phyloP scores from a whole-genome alignment of 2,329 filamentous ascomycete genomes.

The Penicillium decumbens region DNA sequence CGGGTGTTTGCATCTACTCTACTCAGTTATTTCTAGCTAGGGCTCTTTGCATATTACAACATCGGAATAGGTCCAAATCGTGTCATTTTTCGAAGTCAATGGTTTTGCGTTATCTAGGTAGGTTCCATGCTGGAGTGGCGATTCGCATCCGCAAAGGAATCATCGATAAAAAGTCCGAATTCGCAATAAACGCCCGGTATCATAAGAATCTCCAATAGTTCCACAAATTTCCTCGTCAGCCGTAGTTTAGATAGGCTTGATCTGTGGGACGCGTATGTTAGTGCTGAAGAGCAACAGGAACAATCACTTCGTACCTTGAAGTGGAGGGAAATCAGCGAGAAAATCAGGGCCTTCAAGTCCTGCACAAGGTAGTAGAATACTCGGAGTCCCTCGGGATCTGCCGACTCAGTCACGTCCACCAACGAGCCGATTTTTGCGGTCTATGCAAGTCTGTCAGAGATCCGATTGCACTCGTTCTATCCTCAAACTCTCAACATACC shows the following conservation, averaged over 20 bases:
- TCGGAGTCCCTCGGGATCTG: slow-evolving; percentile 88
- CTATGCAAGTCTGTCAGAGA: slow-evolving; percentile 44
- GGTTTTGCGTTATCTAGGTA: slow-evolving; percentile 6
- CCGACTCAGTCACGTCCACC: slow-evolving; percentile 92
- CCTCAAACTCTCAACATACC: slow-evolving; percentile 47
- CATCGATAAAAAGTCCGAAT: slow-evolving; percentile 12
- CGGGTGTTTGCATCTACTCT: neutral
- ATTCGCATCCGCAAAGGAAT: slow-evolving; percentile 8
- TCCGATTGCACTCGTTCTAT: neutral
- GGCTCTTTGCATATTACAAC: neutral
- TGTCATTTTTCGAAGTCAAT: neutral
- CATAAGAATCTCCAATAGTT: slow-evolving; percentile 13
- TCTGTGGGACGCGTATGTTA: slow-evolving; percentile 34
- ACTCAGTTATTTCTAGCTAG: neutral
- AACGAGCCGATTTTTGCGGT: slow-evolving; percentile 97
- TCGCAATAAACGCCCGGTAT: slow-evolving; percentile 24
- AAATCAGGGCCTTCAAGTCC: slow-evolving; percentile 92
- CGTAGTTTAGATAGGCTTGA: slow-evolving; percentile 47
- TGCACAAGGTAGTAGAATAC: slow-evolving; percentile 99
- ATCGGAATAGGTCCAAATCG: neutral
- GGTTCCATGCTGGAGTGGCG: slow-evolving; percentile 8
- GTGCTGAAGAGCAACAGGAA: neutral
- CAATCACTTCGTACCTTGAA: slow-evolving; percentile 65
- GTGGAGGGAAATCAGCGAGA: slow-evolving; percentile 91
- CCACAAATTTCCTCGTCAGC: neutral